Conservation (phyloP, 1,284 basidiomycete species). For the Grifola frondosa region DNA sequence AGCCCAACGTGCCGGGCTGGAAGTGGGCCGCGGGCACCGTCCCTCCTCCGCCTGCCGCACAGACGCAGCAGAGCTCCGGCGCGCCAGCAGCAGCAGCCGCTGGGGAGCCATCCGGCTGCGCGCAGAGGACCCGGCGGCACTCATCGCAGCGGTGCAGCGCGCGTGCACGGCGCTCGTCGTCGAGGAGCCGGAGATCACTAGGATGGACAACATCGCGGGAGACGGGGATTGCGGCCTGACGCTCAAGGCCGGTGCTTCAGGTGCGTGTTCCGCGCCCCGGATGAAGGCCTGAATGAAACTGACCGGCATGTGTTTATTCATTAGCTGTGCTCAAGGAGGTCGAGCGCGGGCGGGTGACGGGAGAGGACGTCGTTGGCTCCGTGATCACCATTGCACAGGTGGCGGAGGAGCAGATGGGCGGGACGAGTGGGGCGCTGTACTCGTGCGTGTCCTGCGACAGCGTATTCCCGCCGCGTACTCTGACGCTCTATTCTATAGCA, state of each 20-base stretch:
- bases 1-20: conserved; percentile 81
- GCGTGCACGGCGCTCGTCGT: conserved; percentile 72
- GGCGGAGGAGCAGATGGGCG: conserved; percentile 88
- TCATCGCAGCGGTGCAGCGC: conserved; percentile 56
- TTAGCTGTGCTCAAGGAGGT: conserved; percentile 56
- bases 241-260: conserved; percentile 69
- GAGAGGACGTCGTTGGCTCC: conserved; percentile 61
- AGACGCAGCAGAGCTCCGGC: conserved; percentile 24
- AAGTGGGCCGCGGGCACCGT: conserved; percentile 57
- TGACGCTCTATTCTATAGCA: conserved; percentile 45
- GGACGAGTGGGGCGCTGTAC: conserved; percentile 89
- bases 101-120: conserved; percentile 29
- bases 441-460: conserved; percentile 53
- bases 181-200: conserved; percentile 87
- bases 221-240: conserved; percentile 84
- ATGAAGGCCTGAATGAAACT: neutral
- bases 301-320: neutral
- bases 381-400: conserved; percentile 73
- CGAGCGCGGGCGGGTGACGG: conserved; percentile 49
- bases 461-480: neutral
- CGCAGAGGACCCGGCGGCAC: conserved; percentile 46
- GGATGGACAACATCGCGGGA: conserved; percentile 81
- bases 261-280: conserved; percentile 28
- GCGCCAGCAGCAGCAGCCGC: conserved; percentile 16
- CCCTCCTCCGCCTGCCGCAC: conserved; percentile 33